Evolutionary conservation across 208 protist genomes (phyloP).

Genomic region (Dictyostelium gargantuum): DNA sequence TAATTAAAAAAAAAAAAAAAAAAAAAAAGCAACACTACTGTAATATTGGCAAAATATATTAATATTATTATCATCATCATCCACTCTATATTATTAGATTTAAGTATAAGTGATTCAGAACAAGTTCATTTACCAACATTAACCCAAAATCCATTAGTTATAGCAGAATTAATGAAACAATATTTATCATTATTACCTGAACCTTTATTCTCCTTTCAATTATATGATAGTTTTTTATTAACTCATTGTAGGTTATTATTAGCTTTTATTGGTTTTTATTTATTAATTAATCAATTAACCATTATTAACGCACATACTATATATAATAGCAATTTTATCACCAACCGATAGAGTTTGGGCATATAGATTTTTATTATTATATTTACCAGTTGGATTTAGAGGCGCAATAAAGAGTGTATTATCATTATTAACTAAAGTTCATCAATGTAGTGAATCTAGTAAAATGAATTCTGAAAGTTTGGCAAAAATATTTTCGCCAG

Average conservation of each 20-base stretch:
- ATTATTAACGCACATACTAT: too few relatives aligned
- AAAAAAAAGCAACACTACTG: too few relatives aligned
- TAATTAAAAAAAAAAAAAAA: too few relatives aligned
- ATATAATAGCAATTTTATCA: conserved; percentile 12
- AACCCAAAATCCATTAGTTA: conserved; percentile 44
- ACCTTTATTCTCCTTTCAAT: conserved; percentile 36
- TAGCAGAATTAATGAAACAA: conserved; percentile 43
- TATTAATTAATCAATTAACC: too few relatives aligned
- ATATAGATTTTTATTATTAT: conserved; percentile 56
- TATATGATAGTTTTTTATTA: conserved; percentile 58
- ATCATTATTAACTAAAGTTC: background rate
- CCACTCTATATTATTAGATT: conserved; percentile 44
- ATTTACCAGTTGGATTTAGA: conserved; percentile 43
- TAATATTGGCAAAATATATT: background rate
- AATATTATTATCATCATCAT: background rate
- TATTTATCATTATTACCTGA: conserved; percentile 38
- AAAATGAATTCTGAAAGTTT: conserved; percentile 33
- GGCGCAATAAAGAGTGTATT: conserved; percentile 22
- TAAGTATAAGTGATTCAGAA: conserved; percentile 27
- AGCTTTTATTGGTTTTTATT: too few relatives aligned
- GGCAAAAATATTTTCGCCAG: conserved; percentile 6
- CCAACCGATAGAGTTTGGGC: conserved; percentile 41
- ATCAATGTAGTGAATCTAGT: background rate
- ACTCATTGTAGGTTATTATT: conserved; percentile 24
- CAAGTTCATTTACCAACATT: conserved; percentile 36